Evolutionary conservation across 176 grass and related monocot genomes (phyloP).

Genomic region (Phoenix dactylifera): DNA sequence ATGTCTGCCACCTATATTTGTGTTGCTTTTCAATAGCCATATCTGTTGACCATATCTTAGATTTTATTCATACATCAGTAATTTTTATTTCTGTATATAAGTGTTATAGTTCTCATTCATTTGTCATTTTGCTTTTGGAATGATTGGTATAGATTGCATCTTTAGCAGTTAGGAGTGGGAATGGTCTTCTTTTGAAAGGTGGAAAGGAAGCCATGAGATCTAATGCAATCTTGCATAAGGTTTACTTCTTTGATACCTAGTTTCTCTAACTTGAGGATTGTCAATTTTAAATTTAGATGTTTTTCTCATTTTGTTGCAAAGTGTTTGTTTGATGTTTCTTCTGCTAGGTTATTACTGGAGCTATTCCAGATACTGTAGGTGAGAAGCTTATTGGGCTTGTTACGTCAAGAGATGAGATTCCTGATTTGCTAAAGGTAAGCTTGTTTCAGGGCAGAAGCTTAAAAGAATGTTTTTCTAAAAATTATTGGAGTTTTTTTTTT

Average conservation of each 20-base stretch:
- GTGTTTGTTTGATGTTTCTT: constrained; percentile 3
- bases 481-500: too few species aligned
- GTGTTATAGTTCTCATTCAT: too few species aligned
- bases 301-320: neutral
- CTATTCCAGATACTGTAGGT: constrained; percentile 64
- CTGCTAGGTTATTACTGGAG: constrained; percentile 68
- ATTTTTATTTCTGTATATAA: too few species aligned
- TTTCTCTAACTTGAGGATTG: too few species aligned
- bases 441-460: neutral
- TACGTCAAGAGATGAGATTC: constrained; percentile 84
- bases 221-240: constrained; percentile 85
- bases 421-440: constrained; percentile 79
- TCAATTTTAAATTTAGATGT: neutral
- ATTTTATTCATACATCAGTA: too few species aligned
- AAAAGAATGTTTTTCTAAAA: too few species aligned
- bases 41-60: too few species aligned
- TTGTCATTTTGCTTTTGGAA: too few species aligned
- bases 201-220: constrained; percentile 97
- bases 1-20: too few species aligned
- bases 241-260: constrained; percentile 17
- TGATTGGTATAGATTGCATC: constrained; percentile 62
- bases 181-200: constrained; percentile 96
- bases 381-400: constrained; percentile 84
- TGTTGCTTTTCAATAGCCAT: too few species aligned
- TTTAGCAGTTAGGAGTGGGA: constrained; percentile 89